Evolutionary conservation across 164 flowering plant genomes (phyloP).

Genomic region (Annona squamosa): DNA sequence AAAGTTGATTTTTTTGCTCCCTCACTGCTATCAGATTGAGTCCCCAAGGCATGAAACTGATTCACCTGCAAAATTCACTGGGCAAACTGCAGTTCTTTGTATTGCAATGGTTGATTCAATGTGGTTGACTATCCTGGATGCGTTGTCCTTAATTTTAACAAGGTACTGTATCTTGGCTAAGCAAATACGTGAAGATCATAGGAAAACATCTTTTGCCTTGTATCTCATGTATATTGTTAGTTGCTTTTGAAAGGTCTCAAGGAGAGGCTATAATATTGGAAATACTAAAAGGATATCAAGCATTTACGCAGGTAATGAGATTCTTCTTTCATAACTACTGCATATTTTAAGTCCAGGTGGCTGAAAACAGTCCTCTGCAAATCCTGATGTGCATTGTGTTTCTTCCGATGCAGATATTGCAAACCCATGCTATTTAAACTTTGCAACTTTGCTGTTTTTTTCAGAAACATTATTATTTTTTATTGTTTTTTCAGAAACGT

Average conservation of each 20-base stretch:
- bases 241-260: constrained; percentile 64
- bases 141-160: constrained; percentile 77
- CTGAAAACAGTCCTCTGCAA: neutral
- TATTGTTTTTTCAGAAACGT: neutral
- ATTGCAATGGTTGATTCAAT: constrained; percentile 85
- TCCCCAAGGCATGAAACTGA: constrained; percentile 81
- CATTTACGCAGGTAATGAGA: constrained; percentile 82
- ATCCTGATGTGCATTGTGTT: neutral
- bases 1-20: constrained; percentile 1
- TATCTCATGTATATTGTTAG: neutral
- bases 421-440: neutral
- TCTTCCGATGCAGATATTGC: neutral
- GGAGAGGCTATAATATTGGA: constrained; percentile 98
- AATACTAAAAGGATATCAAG: constrained; percentile 95
- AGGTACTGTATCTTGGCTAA: constrained; percentile 37
- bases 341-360: neutral
- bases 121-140: constrained; percentile 95
- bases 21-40: constrained; percentile 52
- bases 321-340: neutral
- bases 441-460: neutral
- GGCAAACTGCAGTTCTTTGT: constrained; percentile 73
- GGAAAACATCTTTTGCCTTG: neutral
- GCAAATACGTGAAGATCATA: neutral
- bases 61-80: constrained; percentile 50
- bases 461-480: neutral